Percentiles rank a stretch among this genome's conserved stretches.
These are phyloP conservation scores for Dictyostelium discoideum DNA, from an alignment of 78 protist species.

Conservation along the genomic window DNA sequence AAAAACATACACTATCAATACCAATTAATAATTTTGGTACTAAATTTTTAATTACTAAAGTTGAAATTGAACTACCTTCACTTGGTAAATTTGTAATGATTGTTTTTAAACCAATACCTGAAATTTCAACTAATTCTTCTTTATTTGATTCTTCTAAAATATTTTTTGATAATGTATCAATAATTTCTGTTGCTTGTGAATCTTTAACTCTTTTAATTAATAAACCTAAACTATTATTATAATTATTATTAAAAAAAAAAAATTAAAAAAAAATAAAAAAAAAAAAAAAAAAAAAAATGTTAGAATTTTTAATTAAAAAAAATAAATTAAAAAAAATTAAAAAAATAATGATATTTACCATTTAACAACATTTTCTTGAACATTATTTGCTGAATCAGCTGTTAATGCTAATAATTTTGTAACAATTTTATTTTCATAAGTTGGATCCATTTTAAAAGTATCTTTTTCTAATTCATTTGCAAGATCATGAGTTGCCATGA, in stretches of 20 bases:
- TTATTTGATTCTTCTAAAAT: conserved; percentile 33
- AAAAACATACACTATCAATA: conserved; percentile 21
- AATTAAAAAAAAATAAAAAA: background rate
- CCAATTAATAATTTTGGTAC: conserved; percentile 59
- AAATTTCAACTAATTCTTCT: conserved; percentile 83
- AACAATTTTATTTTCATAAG: conserved; percentile 55
- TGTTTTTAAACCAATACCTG: conserved; percentile 78
- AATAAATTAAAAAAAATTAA: background rate
- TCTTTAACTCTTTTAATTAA: conserved; percentile 76
- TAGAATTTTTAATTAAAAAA: background rate
- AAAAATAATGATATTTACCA: conserved; percentile 39
- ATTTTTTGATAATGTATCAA: conserved; percentile 37
- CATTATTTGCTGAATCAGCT: conserved; percentile 75
- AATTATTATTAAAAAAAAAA: background rate
- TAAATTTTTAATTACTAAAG: conserved; percentile 56
- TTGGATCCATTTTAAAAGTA: conserved; percentile 74
- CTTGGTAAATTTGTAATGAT: conserved; percentile 64
- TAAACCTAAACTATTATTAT: conserved; percentile 55
- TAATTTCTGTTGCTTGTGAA: conserved; percentile 43
- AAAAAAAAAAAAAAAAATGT: background rate
- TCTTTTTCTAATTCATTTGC: conserved; percentile 81
- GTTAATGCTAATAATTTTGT: conserved; percentile 40
- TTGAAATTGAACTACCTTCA: conserved; percentile 46
- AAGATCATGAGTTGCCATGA: conserved; percentile 86
- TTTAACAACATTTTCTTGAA: conserved; percentile 87